phyloP scores from a whole-genome alignment of 2,329 filamentous ascomycete species.

The Akanthomyces lecanii region DNA sequence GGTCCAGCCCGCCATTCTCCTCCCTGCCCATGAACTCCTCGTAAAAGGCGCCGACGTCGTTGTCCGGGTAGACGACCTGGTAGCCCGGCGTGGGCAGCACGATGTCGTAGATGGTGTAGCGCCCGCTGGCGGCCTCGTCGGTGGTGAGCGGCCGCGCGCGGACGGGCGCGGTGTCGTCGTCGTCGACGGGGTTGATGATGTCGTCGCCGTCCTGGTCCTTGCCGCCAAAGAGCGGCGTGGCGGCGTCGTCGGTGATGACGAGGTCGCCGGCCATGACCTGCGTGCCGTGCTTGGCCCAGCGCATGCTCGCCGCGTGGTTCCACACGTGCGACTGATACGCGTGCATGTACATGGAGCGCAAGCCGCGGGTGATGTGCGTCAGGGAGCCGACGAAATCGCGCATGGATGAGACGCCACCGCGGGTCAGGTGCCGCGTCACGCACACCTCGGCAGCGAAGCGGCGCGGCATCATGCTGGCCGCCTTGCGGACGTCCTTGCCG shows the following conservation, averaged over 20 bases:
- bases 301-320: constrained; percentile 79
- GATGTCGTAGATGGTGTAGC: constrained; percentile 78
- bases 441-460: constrained; percentile 77
- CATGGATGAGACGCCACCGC: constrained; percentile 40
- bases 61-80: constrained; percentile 80
- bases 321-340: constrained; percentile 94
- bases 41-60: constrained; percentile 82
- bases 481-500: constrained; percentile 53
- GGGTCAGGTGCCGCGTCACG: constrained; percentile 72
- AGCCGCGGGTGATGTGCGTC: constrained; percentile 70
- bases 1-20: constrained; percentile 73
- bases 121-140: constrained; percentile 72
- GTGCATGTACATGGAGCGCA: constrained; percentile 93
- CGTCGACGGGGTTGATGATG: constrained; percentile 37
- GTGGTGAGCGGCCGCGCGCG: constrained; percentile 68
- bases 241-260: constrained; percentile 51
- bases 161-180: constrained; percentile 41
- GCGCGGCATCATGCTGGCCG: constrained; percentile 65
- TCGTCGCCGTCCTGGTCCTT: constrained; percentile 57
- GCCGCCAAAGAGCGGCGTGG: constrained; percentile 40
- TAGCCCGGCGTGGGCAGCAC: constrained; percentile 91
- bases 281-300: constrained; percentile 71
- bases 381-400: constrained; percentile 80
- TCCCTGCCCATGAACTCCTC: constrained; percentile 77
- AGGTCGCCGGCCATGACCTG: constrained; percentile 82